Evolutionary conservation across 305 asterid genomes (phyloP).

Genomic region (Striga hermonthica): DNA sequence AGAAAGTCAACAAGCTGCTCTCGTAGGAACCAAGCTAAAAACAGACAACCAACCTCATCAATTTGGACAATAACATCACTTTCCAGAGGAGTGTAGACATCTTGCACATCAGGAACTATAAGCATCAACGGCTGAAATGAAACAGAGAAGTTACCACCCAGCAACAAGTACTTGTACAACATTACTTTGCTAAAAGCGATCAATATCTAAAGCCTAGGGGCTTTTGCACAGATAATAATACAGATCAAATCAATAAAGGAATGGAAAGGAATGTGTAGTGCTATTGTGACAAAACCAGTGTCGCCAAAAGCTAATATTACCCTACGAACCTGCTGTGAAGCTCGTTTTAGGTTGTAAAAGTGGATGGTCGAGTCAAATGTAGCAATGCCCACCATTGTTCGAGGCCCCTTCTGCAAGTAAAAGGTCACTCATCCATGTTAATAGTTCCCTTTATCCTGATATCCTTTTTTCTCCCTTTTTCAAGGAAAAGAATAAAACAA

Average conservation of each 20-base stretch:
- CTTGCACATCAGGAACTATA: conserved; percentile 92
- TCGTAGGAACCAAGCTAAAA: not conserved
- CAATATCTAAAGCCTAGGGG: too few relatives aligned
- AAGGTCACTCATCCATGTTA: conserved; percentile 12
- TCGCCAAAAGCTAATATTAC: conserved; percentile 25
- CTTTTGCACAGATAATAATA: too few relatives aligned
- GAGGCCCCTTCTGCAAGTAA: conserved; percentile 76
- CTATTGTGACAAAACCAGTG: not conserved
- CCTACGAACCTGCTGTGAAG: conserved; percentile 67
- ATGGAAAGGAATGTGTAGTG: too few relatives aligned
- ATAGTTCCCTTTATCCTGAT: conserved; percentile 24
- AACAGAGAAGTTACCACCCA: conserved; percentile 18
- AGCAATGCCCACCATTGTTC: conserved; percentile 89
- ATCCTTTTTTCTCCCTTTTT: not conserved
- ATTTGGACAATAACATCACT: conserved; percentile 87
- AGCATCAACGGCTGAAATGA: conserved; percentile 90
- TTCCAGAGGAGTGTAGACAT: conserved; percentile 91
- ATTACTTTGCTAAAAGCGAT: too few relatives aligned
- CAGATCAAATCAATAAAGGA: too few relatives aligned
- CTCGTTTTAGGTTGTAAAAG: conserved; percentile 87
- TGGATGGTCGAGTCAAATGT: conserved; percentile 91
- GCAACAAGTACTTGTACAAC: too few relatives aligned
- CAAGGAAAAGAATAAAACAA: too few relatives aligned
- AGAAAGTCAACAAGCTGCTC: too few relatives aligned
- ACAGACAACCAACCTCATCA: conserved; percentile 60